Evolutionary conservation across 73 alveolate species (phyloP), one percentile per base, ranked within the genome.

Genomic region (Paramecium octaurelia): DNA sequence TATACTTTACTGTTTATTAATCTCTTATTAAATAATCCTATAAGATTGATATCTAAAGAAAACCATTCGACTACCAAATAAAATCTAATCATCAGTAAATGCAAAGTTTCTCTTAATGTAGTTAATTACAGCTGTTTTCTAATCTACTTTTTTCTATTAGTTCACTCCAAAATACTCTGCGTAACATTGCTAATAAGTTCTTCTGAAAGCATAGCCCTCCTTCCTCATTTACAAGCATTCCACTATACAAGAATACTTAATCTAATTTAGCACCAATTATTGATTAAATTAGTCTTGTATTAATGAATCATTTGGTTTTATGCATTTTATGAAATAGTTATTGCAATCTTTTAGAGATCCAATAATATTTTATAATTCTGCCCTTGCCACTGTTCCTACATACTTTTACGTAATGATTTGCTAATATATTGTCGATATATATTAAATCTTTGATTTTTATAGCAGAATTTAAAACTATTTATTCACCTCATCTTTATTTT

Each of bases 401-500:
- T 40, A 89, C 54, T 46, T 89, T 23, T 42, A 73, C 38, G 42
- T 46, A 3, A 70, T 59, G 4, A 31, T 76, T 11, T 57, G 27
- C 34, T 91, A 93, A 54, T 44, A 94, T 11, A 83, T 77, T 80
- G 35, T 20, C 2, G 90, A 58, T 29, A 89, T 43, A 11, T 31
- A 44, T 31, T 35, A 11, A 27, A 71, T 70, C 18, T 35, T 89
- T 23, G 92, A 70, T 24, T 89, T 89, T 38, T 48, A 35, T 2
- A 89, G 38, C 10, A 40, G 48, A 29, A 70, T 88, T 70, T 89
- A 70, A n/a, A 89, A 34, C 12, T 77, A 44, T 29, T 89, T 70
- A 70, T 83, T 89, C 48, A 97, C 84, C 68, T 96, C 98, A 93
- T 98, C 99, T 48, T 93, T 95, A 91, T 98, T 98, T 93, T 97